These are phyloP conservation scores for Penicillium olsonii DNA, from an alignment of 2,329 filamentous ascomycete genomes.

Conservation along the genomic window DNA sequence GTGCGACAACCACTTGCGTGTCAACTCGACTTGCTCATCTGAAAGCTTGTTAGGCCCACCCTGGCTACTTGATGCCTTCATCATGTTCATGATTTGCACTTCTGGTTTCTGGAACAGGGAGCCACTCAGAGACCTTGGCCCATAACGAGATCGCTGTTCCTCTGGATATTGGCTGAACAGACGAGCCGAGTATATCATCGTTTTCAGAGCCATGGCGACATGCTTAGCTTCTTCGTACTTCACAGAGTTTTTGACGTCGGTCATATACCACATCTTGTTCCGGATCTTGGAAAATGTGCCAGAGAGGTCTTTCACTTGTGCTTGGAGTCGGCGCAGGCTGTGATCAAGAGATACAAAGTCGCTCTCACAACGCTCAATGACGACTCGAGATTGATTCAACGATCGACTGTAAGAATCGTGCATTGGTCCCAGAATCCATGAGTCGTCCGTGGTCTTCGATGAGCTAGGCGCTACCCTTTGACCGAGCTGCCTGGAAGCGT, in stretches of 20 bases:
- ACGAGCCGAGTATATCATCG: conserved; percentile 68
- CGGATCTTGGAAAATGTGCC: conserved; percentile 71
- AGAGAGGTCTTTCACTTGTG: conserved; percentile 73
- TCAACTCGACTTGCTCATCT: conserved; percentile 91
- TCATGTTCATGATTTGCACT: conserved; percentile 80
- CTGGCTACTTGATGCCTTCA: conserved; percentile 79
- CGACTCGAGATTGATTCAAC: conserved; percentile 31
- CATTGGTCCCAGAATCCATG: conserved; percentile 70
- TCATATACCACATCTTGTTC: conserved; percentile 99
- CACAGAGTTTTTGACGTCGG: conserved; percentile 86
- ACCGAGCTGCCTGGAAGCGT: conserved; percentile 73
- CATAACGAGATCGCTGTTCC: conserved; percentile 41
- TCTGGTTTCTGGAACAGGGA: conserved; percentile 77
- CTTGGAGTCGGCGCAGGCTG: conserved; percentile 75
- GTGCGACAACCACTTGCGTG: conserved; percentile 76
- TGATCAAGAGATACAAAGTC: conserved; percentile 76
- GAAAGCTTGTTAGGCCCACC: conserved; percentile 92
- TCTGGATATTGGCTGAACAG: conserved; percentile 27
- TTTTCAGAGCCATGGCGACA: conserved; percentile 83
- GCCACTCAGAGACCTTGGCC: conserved; percentile 51
- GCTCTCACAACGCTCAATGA: conserved; percentile 41
- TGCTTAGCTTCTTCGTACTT: conserved; percentile 85
- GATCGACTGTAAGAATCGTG: conserved; percentile 55
- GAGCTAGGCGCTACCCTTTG: conserved; percentile 59
- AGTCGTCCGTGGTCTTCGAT: conserved; percentile 60